Evolutionary conservation across 2,329 filamentous ascomycete species (phyloP).

Genomic region (Aschersonia sp.): DNA sequence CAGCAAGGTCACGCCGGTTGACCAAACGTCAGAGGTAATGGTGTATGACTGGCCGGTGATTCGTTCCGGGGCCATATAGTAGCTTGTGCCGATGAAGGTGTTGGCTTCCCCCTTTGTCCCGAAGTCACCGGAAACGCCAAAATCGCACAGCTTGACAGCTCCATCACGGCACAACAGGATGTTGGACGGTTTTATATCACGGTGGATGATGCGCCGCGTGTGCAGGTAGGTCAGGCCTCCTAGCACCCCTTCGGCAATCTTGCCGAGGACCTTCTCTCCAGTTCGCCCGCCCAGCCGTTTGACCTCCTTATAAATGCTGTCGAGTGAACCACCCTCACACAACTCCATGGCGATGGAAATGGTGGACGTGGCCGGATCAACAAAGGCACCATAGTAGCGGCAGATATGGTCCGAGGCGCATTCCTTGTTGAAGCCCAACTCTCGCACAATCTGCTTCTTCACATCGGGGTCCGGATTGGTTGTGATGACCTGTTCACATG

Average conservation of each 20-base stretch:
- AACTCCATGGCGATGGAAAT: slow-evolving; percentile 99
- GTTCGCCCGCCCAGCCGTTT: slow-evolving; percentile 90
- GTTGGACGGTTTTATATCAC: slow-evolving; percentile 97
- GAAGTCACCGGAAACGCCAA: slow-evolving; percentile 94
- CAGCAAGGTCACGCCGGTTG: slow-evolving; percentile 87
- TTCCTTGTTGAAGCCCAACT: slow-evolving; percentile 94
- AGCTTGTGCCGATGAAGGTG: slow-evolving; percentile 96
- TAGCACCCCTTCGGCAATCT: slow-evolving; percentile 89
- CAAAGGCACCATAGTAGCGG: slow-evolving; percentile 92
- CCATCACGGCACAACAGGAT: slow-evolving; percentile 86
- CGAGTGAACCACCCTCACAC: slow-evolving; percentile 88
- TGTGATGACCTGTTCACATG: slow-evolving; percentile 67
- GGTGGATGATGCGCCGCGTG: slow-evolving; percentile 91
- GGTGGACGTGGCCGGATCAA: slow-evolving; percentile 87
- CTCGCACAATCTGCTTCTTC: slow-evolving; percentile 95
- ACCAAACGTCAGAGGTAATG: slow-evolving; percentile 98
- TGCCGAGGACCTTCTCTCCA: slow-evolving; percentile 92
- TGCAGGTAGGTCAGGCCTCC: slow-evolving; percentile 91
- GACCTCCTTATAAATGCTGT: slow-evolving; percentile 95
- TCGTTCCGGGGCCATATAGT: slow-evolving; percentile 98
- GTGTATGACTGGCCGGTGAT: slow-evolving; percentile 97
- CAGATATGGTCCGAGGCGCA: slow-evolving; percentile 95
- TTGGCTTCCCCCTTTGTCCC: slow-evolving; percentile 98
- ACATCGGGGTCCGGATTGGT: slow-evolving; percentile 96
- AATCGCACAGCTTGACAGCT: slow-evolving; percentile 95